phyloP scores from a whole-genome alignment of 2,329 filamentous ascomycete species.

The Talaromyces sp. region DNA sequence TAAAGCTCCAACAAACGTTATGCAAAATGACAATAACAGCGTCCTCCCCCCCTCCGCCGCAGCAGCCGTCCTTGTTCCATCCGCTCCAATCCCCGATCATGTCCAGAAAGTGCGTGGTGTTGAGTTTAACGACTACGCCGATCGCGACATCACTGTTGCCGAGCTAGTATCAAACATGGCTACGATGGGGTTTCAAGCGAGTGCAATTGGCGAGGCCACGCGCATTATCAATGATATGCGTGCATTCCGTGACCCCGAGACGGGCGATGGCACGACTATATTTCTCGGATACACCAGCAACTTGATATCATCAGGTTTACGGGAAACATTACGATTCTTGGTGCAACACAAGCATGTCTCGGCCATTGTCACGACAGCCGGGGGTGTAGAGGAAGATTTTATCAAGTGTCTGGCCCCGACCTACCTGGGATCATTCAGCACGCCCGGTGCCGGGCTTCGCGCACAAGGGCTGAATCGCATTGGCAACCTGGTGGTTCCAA shows the following conservation, averaged over 20 bases:
- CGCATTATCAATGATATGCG: slow-evolving; percentile 95
- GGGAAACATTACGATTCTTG: slow-evolving; percentile 86
- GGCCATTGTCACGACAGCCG: slow-evolving; percentile 89
- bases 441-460: slow-evolving; percentile 71
- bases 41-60: slow-evolving; percentile 50
- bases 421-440: slow-evolving; percentile 82
- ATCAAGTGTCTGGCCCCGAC: slow-evolving; percentile 97
- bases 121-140: slow-evolving; percentile 79
- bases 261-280: slow-evolving; percentile 77
- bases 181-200: slow-evolving; percentile 80
- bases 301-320: slow-evolving; percentile 89
- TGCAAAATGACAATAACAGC: background rate
- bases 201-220: slow-evolving; percentile 77
- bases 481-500: slow-evolving; percentile 91
- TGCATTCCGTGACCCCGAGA: slow-evolving; percentile 75
- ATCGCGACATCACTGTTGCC: slow-evolving; percentile 71
- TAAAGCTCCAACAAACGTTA: background rate
- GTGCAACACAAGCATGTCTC: slow-evolving; percentile 91
- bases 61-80: slow-evolving; percentile 79
- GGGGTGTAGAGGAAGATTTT: slow-evolving; percentile 93
- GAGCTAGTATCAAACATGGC: slow-evolving; percentile 79
- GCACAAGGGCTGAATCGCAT: slow-evolving; percentile 89
- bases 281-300: slow-evolving; percentile 98
- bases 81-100: slow-evolving; percentile 72
- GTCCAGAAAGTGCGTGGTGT: slow-evolving; percentile 82